phyloP scores from a whole-genome alignment of 2,329 filamentous ascomycete genomes.

The Triangularia verruculosa region DNA sequence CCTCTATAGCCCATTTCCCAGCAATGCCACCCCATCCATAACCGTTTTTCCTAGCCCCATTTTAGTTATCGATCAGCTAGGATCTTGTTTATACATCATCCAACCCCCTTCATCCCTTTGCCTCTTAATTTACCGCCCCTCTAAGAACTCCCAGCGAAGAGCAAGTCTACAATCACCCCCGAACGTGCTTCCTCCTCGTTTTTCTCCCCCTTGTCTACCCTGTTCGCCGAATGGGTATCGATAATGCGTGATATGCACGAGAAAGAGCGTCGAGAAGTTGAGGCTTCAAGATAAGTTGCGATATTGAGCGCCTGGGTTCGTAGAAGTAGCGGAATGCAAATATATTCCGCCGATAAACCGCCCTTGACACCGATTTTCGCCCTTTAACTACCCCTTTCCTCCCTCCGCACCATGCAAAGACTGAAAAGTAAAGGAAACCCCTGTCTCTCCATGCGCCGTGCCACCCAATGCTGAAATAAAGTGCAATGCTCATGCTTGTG shows the following conservation, averaged over 20 bases:
- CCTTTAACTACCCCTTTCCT: not conserved
- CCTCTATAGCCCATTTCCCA: too few relatives aligned
- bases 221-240: not conserved
- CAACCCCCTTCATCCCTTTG: not conserved
- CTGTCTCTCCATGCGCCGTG: not conserved
- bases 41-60: not conserved
- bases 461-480: not conserved
- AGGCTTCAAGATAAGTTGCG: not conserved
- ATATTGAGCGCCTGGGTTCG: not conserved
- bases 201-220: not conserved
- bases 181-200: too few relatives aligned
- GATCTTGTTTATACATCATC: not conserved
- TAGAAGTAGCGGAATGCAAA: not conserved
- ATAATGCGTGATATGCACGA: not conserved
- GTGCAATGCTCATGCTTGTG: not conserved
- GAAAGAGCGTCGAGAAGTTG: not conserved
- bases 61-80: not conserved
- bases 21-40: not conserved
- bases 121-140: not conserved
- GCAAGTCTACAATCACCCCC: not conserved
- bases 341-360: not conserved
- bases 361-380: not conserved
- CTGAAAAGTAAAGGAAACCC: not conserved
- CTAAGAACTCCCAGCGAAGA: not conserved
- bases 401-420: not conserved